Evolutionary conservation across 805 yeast species (phyloP).

Genomic region (Lipomyces chichibuensis): DNA sequence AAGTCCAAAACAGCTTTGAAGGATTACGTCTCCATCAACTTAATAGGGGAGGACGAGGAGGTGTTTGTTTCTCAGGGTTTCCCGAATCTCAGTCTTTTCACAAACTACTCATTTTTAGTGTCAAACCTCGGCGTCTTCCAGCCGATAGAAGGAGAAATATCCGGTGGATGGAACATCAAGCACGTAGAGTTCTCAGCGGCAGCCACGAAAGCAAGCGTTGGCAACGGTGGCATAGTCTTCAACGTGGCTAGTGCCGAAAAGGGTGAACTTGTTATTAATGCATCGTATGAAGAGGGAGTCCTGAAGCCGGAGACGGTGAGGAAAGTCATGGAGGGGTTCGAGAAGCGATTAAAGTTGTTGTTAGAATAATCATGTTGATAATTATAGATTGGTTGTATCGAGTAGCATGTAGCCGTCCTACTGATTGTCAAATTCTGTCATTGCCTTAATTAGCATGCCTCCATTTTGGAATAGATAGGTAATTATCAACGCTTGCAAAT

Average conservation of each 20-base stretch:
- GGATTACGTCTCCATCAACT: neutral
- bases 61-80: neutral
- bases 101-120: neutral
- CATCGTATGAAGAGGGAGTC: slow-evolving; percentile 1
- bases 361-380: too few species aligned
- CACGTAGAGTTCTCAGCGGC: slow-evolving; percentile 5
- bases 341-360: slow-evolving; percentile 1
- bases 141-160: neutral
- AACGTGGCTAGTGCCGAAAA: neutral
- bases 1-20: neutral
- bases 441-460: too few species aligned
- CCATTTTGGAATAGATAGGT: too few species aligned
- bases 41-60: neutral
- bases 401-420: too few species aligned
- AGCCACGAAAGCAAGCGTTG: neutral
- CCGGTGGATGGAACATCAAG: neutral
- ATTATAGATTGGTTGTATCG: too few species aligned
- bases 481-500: too few species aligned
- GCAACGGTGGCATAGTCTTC: neutral
- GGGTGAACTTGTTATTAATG: slow-evolving; percentile 1
- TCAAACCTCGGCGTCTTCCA: neutral
- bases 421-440: too few species aligned
- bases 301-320: slow-evolving; percentile 4
- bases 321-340: neutral
- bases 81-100: neutral